A percentile compares a stretch with the other conserved stretches of the same genome.
phyloP scores from a whole-genome alignment of 306 rosid genomes.

The Cercis canadensis region DNA sequence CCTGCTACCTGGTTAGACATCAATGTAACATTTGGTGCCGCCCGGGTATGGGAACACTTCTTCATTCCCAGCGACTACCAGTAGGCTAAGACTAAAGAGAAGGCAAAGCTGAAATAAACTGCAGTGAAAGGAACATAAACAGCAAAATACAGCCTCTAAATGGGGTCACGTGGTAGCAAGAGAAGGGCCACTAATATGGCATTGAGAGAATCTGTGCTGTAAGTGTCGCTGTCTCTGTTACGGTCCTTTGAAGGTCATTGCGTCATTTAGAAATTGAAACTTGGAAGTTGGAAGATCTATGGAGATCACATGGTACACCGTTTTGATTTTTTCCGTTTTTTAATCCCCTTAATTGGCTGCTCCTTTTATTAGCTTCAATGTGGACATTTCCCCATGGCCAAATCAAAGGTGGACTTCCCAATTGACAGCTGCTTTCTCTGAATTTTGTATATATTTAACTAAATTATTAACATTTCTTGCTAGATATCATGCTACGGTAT shows the following conservation, averaged over 20 bases:
- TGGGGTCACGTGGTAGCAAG: slow-evolving; percentile 17
- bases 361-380: slow-evolving; percentile 19
- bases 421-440: background rate
- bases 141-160: background rate
- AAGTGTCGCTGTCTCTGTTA: background rate
- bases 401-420: background rate
- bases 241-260: background rate
- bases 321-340: slow-evolving; percentile 21
- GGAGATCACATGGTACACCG: slow-evolving; percentile 34
- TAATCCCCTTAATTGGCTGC: background rate
- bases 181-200: slow-evolving; percentile 2
- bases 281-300: slow-evolving; percentile 21
- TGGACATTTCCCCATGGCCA: background rate
- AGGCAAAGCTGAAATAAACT: background rate
- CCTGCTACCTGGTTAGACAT: too few species aligned
- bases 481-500: background rate
- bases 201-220: slow-evolving; percentile 16
- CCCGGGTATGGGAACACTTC: too few species aligned
- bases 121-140: background rate
- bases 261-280: background rate
- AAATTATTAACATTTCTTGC: background rate
- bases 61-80: too few species aligned
- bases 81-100: too few species aligned
- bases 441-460: background rate
- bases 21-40: too few species aligned